These are phyloP conservation scores for Nannochloropsis oceanica DNA, from an alignment of 108 stramenopile genomes.

Conservation along the genomic window DNA sequence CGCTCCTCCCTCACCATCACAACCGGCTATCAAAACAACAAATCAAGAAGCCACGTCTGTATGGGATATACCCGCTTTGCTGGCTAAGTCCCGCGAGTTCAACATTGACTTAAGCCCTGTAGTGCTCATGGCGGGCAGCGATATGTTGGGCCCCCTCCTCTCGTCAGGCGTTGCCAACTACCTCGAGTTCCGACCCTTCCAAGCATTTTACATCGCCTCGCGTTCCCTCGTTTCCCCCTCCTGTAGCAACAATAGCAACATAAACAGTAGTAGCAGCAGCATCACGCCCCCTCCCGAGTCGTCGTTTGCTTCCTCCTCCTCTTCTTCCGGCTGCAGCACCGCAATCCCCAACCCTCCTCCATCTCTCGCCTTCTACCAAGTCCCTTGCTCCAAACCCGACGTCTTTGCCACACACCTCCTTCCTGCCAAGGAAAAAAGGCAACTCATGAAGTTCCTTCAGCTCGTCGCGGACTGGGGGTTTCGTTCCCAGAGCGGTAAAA, in stretches of 20 bases:
- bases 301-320: too few species aligned
- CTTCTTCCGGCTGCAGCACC: background rate
- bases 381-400: conserved; percentile 70
- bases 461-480: conserved; percentile 56
- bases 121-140: conserved; percentile 49
- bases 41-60: too few species aligned
- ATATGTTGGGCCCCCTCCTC: conserved; percentile 57
- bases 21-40: too few species aligned
- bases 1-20: too few species aligned
- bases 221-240: background rate
- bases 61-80: background rate
- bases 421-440: conserved; percentile 64
- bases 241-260: too few species aligned
- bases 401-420: conserved; percentile 64
- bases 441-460: conserved; percentile 78
- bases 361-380: conserved; percentile 31
- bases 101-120: conserved; percentile 51
- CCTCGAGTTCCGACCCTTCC: conserved; percentile 62
- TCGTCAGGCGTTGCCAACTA: conserved; percentile 64
- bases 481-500: conserved; percentile 12
- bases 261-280: too few species aligned
- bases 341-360: background rate
- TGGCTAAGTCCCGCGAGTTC: conserved; percentile 27
- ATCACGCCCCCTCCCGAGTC: too few species aligned
- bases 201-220: conserved; percentile 47